Evolutionary conservation across 306 rosid species (phyloP).

Genomic region (Neltuma alba): DNA sequence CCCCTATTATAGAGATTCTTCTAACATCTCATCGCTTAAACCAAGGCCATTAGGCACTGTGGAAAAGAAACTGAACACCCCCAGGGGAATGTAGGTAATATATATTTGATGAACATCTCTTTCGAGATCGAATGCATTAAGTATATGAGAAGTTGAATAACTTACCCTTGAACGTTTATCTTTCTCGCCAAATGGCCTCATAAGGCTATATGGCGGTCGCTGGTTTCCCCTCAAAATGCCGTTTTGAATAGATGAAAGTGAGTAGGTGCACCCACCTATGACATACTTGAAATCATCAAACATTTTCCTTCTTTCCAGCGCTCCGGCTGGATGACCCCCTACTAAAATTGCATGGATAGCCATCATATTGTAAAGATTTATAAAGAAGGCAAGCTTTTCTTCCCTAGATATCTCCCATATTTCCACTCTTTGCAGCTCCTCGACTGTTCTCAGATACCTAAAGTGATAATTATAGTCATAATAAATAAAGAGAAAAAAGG

Average conservation of each 20-base stretch:
- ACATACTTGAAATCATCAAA: slow-evolving; percentile 84
- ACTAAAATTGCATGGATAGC: slow-evolving; percentile 81
- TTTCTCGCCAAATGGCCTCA: slow-evolving; percentile 85
- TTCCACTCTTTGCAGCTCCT: slow-evolving; percentile 95
- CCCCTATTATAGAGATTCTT: too few species aligned
- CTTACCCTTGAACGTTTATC: slow-evolving; percentile 73
- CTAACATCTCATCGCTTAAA: too few species aligned
- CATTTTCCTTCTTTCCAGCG: slow-evolving; percentile 77
- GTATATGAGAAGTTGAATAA: not conserved
- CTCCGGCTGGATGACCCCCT: slow-evolving; percentile 80
- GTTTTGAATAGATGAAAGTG: slow-evolving; percentile 90
- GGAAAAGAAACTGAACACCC: not conserved
- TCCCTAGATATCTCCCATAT: slow-evolving; percentile 69
- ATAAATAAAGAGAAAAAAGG: slow-evolving; percentile 12
- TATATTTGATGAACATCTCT: too few species aligned
- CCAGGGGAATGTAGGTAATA: not conserved
- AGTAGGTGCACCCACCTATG: slow-evolving; percentile 77
- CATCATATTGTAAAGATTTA: slow-evolving; percentile 97
- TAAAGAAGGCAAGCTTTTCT: slow-evolving; percentile 89
- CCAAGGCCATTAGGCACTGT: too few species aligned
- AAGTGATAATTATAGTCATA: slow-evolving; percentile 32
- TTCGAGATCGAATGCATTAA: not conserved
- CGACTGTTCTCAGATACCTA: slow-evolving; percentile 88
- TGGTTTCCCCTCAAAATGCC: slow-evolving; percentile 93
- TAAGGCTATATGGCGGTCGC: slow-evolving; percentile 85